Conservation (phyloP, 331 rosid species). For the Dryas integrifolia region DNA sequence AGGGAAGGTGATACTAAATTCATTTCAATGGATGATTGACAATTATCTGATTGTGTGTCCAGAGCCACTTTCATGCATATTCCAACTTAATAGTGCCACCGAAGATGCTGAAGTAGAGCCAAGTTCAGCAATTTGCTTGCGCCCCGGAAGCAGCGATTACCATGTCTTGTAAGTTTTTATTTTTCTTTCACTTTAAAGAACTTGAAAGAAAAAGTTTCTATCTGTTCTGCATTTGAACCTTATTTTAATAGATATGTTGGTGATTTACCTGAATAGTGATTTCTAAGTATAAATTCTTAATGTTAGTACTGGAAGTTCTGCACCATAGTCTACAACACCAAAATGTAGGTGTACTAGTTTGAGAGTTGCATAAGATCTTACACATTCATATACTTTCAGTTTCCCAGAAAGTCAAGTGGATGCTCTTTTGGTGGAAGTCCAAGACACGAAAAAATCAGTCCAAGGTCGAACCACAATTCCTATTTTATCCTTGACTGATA, state of each 20-base stretch:
- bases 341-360: background rate
- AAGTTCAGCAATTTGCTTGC: conserved; percentile 57
- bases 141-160: conserved; percentile 75
- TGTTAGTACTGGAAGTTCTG: conserved; percentile 6
- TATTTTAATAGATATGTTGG: conserved; percentile 10
- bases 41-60: conserved; percentile 36
- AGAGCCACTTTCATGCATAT: conserved; percentile 71
- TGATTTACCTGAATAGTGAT: background rate
- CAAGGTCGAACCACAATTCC: conserved; percentile 80
- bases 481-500: conserved; percentile 71
- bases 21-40: conserved; percentile 11
- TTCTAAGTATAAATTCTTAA: no score
- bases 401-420: conserved; percentile 92
- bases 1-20: background rate
- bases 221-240: background rate
- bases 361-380: conserved; percentile 19
- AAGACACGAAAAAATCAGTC: conserved; percentile 59
- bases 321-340: background rate
- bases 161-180: conserved; percentile 74
- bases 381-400: conserved; percentile 47
- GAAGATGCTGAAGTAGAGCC: conserved; percentile 60
- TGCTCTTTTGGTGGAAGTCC: conserved; percentile 73
- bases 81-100: conserved; percentile 75
- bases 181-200: conserved; percentile 6
- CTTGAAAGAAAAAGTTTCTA: conserved; percentile 11